A percentile compares a stretch with the other conserved stretches of the same genome.
These are phyloP conservation scores for Colletotrichum tamarilloi DNA, from an alignment of 2,329 filamentous ascomycete species.

Conservation along the genomic window DNA sequence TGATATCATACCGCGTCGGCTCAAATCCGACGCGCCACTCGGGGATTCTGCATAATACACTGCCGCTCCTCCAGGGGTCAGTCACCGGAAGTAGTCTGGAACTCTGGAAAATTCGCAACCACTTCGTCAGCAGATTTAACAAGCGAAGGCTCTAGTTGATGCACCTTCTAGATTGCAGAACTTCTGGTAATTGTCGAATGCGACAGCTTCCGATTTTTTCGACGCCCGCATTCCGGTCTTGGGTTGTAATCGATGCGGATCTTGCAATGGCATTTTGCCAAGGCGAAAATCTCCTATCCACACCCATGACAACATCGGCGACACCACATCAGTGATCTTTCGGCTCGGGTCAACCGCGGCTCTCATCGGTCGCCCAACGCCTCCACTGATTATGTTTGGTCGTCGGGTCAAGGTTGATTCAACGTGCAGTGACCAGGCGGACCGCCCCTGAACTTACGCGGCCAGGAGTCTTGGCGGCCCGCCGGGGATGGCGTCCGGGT, in stretches of 20 bases:
- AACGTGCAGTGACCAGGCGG: slow-evolving; percentile 1
- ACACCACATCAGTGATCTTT: background rate
- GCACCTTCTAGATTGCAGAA: background rate
- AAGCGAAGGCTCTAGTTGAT: background rate
- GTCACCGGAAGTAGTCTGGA: background rate
- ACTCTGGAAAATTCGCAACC: background rate
- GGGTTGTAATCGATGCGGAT: slow-evolving; percentile 19
- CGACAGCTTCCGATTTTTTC: background rate
- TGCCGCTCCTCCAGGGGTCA: background rate
- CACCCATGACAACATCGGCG: slow-evolving; percentile 6
- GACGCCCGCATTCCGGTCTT: slow-evolving; percentile 18
- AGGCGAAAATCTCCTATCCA: background rate
- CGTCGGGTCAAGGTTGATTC: slow-evolving; percentile 2
- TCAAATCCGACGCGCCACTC: background rate
- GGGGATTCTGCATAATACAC: background rate
- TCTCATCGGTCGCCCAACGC: background rate
- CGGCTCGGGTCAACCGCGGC: slow-evolving; percentile 8
- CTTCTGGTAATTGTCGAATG: background rate
- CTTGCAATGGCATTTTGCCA: background rate
- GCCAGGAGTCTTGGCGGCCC: slow-evolving; percentile 30
- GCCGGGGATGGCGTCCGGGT: background rate
- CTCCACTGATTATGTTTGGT: background rate
- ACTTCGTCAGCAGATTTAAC: background rate
- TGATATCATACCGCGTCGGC: background rate
- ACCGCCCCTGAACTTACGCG: slow-evolving; percentile 29